A percentile compares a stretch with the other conserved stretches of the same genome.
phyloP scores from a whole-genome alignment of 257 asterid species.

The Lavandula angustifolia region DNA sequence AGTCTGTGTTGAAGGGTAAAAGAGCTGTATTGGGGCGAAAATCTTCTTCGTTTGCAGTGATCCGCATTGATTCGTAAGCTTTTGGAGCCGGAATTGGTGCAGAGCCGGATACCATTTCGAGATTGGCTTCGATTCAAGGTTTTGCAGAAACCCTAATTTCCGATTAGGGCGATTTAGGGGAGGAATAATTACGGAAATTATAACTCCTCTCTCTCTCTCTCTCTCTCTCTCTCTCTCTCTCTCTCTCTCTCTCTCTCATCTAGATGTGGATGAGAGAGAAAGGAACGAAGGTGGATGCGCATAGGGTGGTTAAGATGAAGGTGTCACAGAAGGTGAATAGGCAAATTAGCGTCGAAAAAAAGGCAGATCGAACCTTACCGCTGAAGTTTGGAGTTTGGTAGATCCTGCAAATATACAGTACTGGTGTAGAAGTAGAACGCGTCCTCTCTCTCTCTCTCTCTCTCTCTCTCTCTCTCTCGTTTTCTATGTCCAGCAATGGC shows the following conservation, averaged over 20 bases:
- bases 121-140: neutral
- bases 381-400: too few relatives aligned
- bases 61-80: conserved; percentile 26
- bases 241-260: neutral
- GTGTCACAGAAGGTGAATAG: conserved; percentile 12
- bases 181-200: neutral
- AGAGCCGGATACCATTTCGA: conserved; percentile 48
- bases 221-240: neutral
- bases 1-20: conserved; percentile 41
- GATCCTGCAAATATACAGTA: too few relatives aligned
- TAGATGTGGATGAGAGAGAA: neutral
- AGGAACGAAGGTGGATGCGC: neutral
- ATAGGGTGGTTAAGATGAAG: conserved; percentile 27
- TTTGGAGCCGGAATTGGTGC: conserved; percentile 32
- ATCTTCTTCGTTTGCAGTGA: conserved; percentile 31
- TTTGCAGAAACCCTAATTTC: neutral
- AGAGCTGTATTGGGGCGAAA: conserved; percentile 47
- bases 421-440: too few relatives aligned
- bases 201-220: neutral
- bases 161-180: neutral
- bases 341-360: conserved; percentile 24
- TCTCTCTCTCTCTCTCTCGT: neutral
- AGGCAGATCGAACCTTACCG: conserved; percentile 8
- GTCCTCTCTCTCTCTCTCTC: too few relatives aligned
- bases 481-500: too few relatives aligned